Percentiles rank a stretch among this genome's conserved stretches.
Evolutionary conservation across 116 monocot species (phyloP).

Genomic region (Trichopus zeylanicus): DNA sequence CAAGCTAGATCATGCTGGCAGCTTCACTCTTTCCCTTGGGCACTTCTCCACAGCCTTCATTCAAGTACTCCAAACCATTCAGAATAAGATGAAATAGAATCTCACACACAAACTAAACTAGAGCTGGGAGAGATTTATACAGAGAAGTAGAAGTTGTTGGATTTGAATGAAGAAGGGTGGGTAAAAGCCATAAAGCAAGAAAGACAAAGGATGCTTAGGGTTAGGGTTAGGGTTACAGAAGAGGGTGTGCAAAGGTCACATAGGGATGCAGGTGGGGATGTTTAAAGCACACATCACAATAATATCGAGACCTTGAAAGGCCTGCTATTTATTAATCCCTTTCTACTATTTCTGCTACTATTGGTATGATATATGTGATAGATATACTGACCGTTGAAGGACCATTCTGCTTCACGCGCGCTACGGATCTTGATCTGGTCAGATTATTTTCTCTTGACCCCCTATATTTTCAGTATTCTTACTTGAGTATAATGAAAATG

Average conservation of each 20-base stretch:
- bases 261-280: constrained; percentile 3
- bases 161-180: too few relatives aligned
- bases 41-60: constrained; percentile 5
- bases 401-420: neutral
- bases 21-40: constrained; percentile 30
- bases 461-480: too few relatives aligned
- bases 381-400: neutral
- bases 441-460: too few relatives aligned
- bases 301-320: constrained; percentile 4
- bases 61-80: neutral
- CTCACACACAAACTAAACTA: neutral
- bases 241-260: neutral
- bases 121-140: neutral
- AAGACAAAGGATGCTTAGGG: neutral
- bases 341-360: neutral
- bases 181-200: neutral
- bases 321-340: neutral
- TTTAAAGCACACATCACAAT: constrained; percentile 13
- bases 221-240: constrained; percentile 18
- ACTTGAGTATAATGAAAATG: too few relatives aligned
- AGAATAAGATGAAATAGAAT: neutral
- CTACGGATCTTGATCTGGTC: neutral
- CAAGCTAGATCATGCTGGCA: too few relatives aligned
- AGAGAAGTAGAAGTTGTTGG: neutral
- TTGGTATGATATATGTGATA: neutral